phyloP scores from a whole-genome alignment of 2,329 filamentous ascomycete genomes.

The Ceratocystis destructans region DNA sequence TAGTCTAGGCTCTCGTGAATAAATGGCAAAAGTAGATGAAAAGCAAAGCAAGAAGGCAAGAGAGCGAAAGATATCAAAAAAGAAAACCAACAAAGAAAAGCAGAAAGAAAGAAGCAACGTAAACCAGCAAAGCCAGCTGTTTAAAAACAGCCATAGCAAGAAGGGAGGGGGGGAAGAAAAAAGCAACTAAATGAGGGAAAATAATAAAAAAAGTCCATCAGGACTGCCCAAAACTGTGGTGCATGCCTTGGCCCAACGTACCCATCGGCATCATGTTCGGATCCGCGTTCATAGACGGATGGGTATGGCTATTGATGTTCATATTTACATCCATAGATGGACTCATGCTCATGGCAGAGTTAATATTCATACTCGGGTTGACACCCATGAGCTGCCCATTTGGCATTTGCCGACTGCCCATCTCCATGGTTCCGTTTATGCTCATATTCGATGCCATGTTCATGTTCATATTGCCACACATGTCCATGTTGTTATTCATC shows the following conservation, averaged over 20 bases:
- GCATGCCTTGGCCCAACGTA: background rate
- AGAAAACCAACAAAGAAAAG: background rate
- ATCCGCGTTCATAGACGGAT: background rate
- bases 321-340: background rate
- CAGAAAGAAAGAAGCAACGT: background rate
- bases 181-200: background rate
- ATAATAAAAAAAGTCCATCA: background rate
- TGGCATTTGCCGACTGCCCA: background rate
- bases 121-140: background rate
- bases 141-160: background rate
- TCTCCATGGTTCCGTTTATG: background rate
- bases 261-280: background rate
- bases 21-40: background rate
- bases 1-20: background rate
- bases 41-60: background rate
- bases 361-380: background rate
- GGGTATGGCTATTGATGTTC: background rate
- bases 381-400: background rate
- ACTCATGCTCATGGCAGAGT: background rate
- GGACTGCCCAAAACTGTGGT: background rate
- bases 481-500: background rate
- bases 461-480: background rate
- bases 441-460: background rate
- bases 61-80: background rate
- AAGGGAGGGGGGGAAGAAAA: background rate